phyloP scores from a whole-genome alignment of 1,284 basidiomycete species.

The Gomphus bonarii region DNA sequence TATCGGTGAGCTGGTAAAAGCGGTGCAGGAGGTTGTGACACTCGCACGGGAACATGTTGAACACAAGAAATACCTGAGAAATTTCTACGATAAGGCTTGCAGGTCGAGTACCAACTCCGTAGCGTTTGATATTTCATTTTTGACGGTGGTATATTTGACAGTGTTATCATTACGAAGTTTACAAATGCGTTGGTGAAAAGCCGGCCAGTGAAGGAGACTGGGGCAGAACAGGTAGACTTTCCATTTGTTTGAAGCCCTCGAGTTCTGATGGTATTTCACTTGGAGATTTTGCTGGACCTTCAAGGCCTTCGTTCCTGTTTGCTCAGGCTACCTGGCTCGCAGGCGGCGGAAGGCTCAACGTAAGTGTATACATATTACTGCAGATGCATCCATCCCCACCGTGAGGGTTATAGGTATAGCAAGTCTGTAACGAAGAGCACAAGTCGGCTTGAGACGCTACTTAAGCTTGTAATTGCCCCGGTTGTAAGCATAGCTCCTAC shows the following conservation, averaged over 20 bases:
- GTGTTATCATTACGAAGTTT: constrained; percentile 75
- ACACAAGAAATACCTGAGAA: constrained; percentile 87
- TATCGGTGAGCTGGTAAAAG: constrained; percentile 50
- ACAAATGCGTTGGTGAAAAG: too few relatives aligned
- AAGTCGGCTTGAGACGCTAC: constrained; percentile 75
- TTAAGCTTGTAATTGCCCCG: constrained; percentile 91
- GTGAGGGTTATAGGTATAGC: constrained; percentile 4
- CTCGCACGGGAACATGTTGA: constrained; percentile 68
- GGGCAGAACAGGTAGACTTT: constrained; percentile 81
- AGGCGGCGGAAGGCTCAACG: constrained; percentile 8
- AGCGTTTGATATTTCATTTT: too few relatives aligned
- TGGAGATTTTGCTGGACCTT: constrained; percentile 83
- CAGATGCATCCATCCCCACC: constrained; percentile 10
- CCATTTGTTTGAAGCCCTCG: constrained; percentile 9
- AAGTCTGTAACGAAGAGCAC: constrained; percentile 60
- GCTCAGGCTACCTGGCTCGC: too few relatives aligned
- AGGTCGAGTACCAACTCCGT: constrained; percentile 38
- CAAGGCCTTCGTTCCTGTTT: constrained; percentile 84
- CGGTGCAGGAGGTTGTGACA: constrained; percentile 56
- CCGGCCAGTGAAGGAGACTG: constrained; percentile 82
- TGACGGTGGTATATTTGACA: too few relatives aligned
- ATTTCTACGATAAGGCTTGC: constrained; percentile 85
- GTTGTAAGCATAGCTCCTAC: constrained; percentile 43
- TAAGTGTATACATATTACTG: constrained; percentile 19
- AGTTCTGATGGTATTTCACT: not conserved